Evolutionary conservation across 768 basidiomycete species (phyloP).

Genomic region (Kwoniella mangroviensis): DNA sequence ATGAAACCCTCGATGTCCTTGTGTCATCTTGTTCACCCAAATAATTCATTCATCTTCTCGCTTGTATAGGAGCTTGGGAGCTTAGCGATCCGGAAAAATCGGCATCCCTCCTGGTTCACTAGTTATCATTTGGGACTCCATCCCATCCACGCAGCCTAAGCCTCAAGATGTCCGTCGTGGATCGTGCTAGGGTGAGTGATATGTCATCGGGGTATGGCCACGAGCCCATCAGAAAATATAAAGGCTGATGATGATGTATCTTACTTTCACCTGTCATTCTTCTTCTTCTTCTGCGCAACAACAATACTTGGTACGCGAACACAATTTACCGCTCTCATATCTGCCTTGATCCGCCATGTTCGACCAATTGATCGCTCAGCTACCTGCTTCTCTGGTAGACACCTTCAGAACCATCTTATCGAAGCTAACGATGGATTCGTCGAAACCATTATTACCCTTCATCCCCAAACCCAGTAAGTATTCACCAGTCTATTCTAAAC

Average conservation of each 20-base stretch:
- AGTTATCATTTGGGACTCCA: too few species aligned
- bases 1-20: background rate
- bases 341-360: conserved; percentile 5
- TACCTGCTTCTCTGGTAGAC: conserved; percentile 15
- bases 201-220: background rate
- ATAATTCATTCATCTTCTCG: background rate
- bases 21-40: background rate
- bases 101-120: background rate
- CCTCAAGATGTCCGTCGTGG: conserved; percentile 14
- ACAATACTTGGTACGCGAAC: background rate
- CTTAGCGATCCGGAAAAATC: conserved; percentile 2
- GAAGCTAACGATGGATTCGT: conserved; percentile 15
- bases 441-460: conserved; percentile 29
- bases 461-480: conserved; percentile 29
- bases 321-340: background rate
- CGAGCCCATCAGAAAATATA: background rate
- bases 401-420: conserved; percentile 14
- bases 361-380: conserved; percentile 12
- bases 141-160: too few species aligned
- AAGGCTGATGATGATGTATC: background rate
- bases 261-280: background rate
- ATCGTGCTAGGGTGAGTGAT: conserved; percentile 17
- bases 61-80: background rate
- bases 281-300: background rate
- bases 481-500: conserved; percentile 1